A percentile compares a stretch with the other conserved stretches of the same genome.
Evolutionary conservation across 257 asterid species (phyloP).

Genomic region (Solanum paucissectum): DNA sequence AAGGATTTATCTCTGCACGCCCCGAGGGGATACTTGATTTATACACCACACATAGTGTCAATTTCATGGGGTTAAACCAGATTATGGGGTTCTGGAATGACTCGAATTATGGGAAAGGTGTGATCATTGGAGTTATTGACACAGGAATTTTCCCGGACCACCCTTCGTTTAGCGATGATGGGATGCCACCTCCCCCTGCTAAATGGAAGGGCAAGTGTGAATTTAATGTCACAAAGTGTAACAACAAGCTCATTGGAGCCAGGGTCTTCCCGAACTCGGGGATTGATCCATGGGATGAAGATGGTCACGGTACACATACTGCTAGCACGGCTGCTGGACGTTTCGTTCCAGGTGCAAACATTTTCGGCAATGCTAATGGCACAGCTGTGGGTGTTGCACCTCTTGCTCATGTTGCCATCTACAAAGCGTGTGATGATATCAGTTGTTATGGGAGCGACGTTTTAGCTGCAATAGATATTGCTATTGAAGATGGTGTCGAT

Average conservation of each 20-base stretch:
- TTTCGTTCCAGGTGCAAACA: too few relatives aligned
- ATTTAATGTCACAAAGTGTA: too few relatives aligned
- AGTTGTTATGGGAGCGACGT: accelerated
- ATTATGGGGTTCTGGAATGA: not conserved
- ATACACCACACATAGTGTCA: not conserved
- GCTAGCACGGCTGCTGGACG: too few relatives aligned
- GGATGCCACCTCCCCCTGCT: not conserved
- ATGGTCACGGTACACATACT: too few relatives aligned
- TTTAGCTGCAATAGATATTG: not conserved
- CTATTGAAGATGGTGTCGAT: not conserved
- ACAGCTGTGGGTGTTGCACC: too few relatives aligned
- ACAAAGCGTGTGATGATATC: accelerated
- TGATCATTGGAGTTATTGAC: not conserved
- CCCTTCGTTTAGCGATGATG: not conserved
- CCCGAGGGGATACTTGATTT: not conserved
- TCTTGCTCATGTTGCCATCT: not conserved
- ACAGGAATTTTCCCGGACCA: not conserved
- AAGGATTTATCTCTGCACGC: not conserved
- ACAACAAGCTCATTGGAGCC: too few relatives aligned
- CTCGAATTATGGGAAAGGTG: not conserved
- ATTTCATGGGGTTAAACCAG: not conserved
- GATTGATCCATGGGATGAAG: not conserved
- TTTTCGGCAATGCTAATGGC: too few relatives aligned
- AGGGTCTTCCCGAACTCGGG: not conserved
- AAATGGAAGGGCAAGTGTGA: too few relatives aligned